phyloP scores from a whole-genome alignment of 768 basidiomycete species.

The Rhodotorula babjevae region DNA sequence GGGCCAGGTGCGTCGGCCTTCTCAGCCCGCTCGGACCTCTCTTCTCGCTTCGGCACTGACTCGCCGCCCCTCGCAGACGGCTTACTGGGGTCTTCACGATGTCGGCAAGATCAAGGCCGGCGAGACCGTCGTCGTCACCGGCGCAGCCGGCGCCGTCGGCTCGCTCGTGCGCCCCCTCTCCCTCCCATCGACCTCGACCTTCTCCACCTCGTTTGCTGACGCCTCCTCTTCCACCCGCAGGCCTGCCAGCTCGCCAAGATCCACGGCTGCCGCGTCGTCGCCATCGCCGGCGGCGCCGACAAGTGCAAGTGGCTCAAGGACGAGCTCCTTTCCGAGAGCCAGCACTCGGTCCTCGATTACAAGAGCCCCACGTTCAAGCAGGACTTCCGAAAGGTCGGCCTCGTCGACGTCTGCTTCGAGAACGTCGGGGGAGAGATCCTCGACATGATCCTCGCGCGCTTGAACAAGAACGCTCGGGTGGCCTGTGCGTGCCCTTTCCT shows the following conservation, averaged over 20 bases:
- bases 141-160: conserved; percentile 89
- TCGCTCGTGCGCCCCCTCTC: conserved; percentile 53
- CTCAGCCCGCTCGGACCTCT: too few relatives aligned
- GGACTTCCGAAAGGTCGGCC: conserved; percentile 55
- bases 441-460: conserved; percentile 65
- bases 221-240: too few relatives aligned
- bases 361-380: conserved; percentile 73
- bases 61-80: conserved; percentile 53
- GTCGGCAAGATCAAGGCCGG: conserved; percentile 74
- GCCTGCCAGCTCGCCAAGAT: conserved; percentile 74
- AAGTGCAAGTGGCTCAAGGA: conserved; percentile 82
- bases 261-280: conserved; percentile 69
- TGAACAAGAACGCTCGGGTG: conserved; percentile 74
- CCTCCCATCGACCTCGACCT: too few relatives aligned
- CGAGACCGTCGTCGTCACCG: conserved; percentile 78
- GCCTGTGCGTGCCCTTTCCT: conserved; percentile 66
- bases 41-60: background rate
- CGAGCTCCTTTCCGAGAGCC: conserved; percentile 69
- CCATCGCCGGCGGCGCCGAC: conserved; percentile 74
- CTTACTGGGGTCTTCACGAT: conserved; percentile 85
- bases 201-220: background rate
- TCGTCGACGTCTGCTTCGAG: conserved; percentile 66
- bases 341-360: conserved; percentile 67
- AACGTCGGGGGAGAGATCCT: conserved; percentile 64
- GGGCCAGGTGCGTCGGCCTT: conserved; percentile 47